Evolutionary conservation across 2,329 filamentous ascomycete genomes (phyloP).

Genomic region (Scedosporium boydii): DNA sequence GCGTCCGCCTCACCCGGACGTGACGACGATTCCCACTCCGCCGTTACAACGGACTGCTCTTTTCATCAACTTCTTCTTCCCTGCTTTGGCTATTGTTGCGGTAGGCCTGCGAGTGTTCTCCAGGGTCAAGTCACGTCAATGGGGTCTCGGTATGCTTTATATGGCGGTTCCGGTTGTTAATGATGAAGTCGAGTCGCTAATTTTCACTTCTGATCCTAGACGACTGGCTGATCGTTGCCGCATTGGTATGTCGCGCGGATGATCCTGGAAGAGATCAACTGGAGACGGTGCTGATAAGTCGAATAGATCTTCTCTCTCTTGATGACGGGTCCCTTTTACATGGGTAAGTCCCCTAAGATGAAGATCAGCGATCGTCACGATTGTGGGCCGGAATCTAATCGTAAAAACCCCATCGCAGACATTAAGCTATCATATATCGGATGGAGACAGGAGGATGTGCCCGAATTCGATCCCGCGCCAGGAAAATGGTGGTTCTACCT

Average conservation of each 20-base stretch:
- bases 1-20: constrained; percentile 32
- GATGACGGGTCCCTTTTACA: not conserved
- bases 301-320: not conserved
- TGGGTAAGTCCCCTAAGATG: not conserved
- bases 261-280: constrained; percentile 32
- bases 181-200: not conserved
- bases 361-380: not conserved
- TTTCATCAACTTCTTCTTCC: constrained; percentile 7
- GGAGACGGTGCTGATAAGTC: not conserved
- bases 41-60: constrained; percentile 1
- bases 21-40: constrained; percentile 20
- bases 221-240: constrained; percentile 2
- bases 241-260: constrained; percentile 22
- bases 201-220: constrained; percentile 9
- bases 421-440: constrained; percentile 4
- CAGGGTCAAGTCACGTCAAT: constrained; percentile 4
- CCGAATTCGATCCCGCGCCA: not conserved
- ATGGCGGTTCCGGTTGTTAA: not conserved
- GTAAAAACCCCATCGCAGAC: not conserved
- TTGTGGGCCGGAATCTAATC: not conserved
- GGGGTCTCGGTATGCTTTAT: constrained; percentile 4
- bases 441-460: not conserved
- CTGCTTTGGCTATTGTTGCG: not conserved
- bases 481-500: constrained; percentile 5
- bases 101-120: constrained; percentile 3